Evolutionary conservation across 441 rosid species (phyloP).

Genomic region (Breynia disticha): DNA sequence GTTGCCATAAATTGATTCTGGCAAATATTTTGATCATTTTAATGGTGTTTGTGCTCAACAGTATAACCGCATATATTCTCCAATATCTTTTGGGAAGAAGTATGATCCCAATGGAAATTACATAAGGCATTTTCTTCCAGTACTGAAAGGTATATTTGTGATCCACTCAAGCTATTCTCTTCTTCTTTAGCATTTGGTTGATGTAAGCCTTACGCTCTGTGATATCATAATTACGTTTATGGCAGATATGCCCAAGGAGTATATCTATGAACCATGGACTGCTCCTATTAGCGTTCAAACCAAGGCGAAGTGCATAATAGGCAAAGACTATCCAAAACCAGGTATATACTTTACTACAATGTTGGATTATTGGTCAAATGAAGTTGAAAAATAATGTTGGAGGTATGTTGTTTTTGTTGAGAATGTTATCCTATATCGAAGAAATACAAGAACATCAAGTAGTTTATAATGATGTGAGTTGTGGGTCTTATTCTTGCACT

Average conservation of each 20-base stretch:
- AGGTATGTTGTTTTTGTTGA: too few relatives aligned
- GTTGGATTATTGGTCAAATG: too few relatives aligned
- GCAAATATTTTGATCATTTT: constrained; percentile 7
- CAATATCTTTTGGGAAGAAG: constrained; percentile 83
- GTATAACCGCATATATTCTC: constrained; percentile 91
- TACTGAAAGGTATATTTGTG: constrained; percentile 58
- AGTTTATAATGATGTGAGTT: too few relatives aligned
- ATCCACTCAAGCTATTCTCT: constrained; percentile 3
- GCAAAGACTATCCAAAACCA: constrained; percentile 84
- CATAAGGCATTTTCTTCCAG: constrained; percentile 79
- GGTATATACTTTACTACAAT: too few relatives aligned
- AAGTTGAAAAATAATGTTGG: too few relatives aligned
- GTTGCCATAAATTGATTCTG: neutral
- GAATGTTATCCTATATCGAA: too few relatives aligned
- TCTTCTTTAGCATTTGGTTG: neutral
- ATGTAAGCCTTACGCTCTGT: neutral
- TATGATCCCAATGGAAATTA: constrained; percentile 80
- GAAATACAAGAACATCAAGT: too few relatives aligned
- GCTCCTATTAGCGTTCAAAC: constrained; percentile 79
- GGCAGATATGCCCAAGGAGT: constrained; percentile 91
- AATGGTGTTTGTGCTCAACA: constrained; percentile 23
- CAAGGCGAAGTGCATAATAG: constrained; percentile 76
- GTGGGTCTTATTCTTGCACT: too few relatives aligned
- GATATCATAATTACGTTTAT: neutral
- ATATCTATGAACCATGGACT: constrained; percentile 93